A percentile compares a stretch with the other conserved stretches of the same genome.
Evolutionary conservation across 345 rosid genomes (phyloP).

Genomic region (Citrus mangshanensis): DNA sequence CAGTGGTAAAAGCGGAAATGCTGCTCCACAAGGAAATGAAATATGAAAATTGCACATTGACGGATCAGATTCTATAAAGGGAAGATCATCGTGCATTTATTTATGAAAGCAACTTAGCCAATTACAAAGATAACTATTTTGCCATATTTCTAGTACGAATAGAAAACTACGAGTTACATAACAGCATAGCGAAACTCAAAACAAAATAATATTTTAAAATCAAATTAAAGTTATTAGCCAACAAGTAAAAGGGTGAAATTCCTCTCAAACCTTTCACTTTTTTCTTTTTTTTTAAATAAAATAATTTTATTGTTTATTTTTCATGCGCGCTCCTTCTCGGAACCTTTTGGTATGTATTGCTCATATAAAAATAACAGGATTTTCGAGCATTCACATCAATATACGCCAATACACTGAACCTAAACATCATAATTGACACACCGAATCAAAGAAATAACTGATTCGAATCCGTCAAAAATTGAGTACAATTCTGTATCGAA

Average conservation of each 20-base stretch:
- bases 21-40: slow-evolving; percentile 25
- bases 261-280: no score
- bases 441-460: neutral
- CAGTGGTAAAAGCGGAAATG: slow-evolving; percentile 21
- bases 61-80: neutral
- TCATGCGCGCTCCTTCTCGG: no score
- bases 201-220: neutral
- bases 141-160: neutral
- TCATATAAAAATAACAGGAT: neutral
- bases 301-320: no score
- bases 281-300: no score
- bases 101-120: neutral
- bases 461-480: neutral
- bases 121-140: neutral
- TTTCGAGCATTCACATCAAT: neutral
- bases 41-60: slow-evolving; percentile 3
- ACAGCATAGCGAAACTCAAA: neutral
- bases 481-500: neutral
- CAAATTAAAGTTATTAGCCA: neutral
- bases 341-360: no score
- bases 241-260: neutral
- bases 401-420: neutral
- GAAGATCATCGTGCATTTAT: neutral
- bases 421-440: neutral
- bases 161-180: neutral